Evolutionary conservation across 179 eudicot genomes (phyloP), one percentile per base, ranked within the genome.

Genomic region (Corrigiola litoralis): DNA sequence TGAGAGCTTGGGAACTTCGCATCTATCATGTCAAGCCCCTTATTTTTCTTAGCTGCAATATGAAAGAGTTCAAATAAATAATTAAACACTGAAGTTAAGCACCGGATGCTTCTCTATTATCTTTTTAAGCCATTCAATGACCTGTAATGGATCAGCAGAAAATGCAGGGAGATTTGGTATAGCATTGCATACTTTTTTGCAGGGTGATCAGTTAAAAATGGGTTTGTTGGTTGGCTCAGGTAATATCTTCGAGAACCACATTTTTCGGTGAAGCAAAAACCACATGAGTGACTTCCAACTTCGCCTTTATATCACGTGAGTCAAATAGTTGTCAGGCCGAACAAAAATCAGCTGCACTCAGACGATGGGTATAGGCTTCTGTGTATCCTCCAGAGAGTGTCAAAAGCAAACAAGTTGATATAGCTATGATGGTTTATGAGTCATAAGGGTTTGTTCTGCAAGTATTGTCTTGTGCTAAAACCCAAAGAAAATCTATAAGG

Each of bases 291-390:
- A 94, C 89, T 16, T 97, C 99, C 87, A 24, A 94, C 82, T 81
- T 82, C 87, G 31, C 99, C 99, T 69, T 77, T 87, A 59, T 90
- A 97, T 49, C 99, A 89, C 8, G 99, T 94, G 99, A 55, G 99
- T 95, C 37, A 87, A 50, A 69, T 94, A 94, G 71, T 94, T 89
- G 77, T 94, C 97, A 13, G 97, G 95, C 16, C 99, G 76, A 55
- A 94, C n/a, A 90, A 61, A 94, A 94, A 84, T 25, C 90, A 79
- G 51, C 86, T 90, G 61, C 62, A 75, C 53, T 77, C 82, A 16
- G 86, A 66, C 21, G 65, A 55, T 58, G 86, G 77, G 58, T 80
- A 85, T 13, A 76, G 58, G 76, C 2, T 89, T n/a, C n/a, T n/a
- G n/a, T n/a, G n/a, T n/a, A n/a, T n/a, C n/a, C n/a, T n/a, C n/a